These are phyloP conservation scores for Medicago lupulina DNA, from an alignment of 306 rosid genomes.

Conservation along the genomic window DNA sequence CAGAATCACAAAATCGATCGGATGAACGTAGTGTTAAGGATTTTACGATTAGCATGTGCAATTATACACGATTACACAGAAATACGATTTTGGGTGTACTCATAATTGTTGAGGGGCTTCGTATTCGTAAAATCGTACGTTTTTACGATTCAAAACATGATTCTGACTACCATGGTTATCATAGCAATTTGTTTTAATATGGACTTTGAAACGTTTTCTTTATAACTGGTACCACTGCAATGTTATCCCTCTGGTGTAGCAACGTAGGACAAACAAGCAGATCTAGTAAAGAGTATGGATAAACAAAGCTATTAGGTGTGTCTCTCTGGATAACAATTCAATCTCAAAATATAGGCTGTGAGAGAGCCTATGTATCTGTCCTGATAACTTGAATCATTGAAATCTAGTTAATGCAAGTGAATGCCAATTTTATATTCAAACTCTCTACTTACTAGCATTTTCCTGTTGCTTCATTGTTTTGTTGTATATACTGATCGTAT, in stretches of 20 bases:
- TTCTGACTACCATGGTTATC: too few species aligned
- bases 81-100: too few species aligned
- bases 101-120: too few species aligned
- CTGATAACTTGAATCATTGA: too few species aligned
- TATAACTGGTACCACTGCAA: not conserved
- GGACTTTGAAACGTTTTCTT: conserved; percentile 1
- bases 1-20: too few species aligned
- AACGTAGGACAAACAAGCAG: not conserved
- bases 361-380: conserved; percentile 18
- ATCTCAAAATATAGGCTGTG: conserved; percentile 18
- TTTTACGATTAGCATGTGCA: too few species aligned
- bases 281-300: conserved; percentile 6
- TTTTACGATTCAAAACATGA: too few species aligned
- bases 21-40: too few species aligned
- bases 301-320: not conserved
- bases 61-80: too few species aligned
- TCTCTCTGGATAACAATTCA: conserved; percentile 22
- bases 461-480: conserved; percentile 24
- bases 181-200: not conserved
- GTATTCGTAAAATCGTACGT: too few species aligned
- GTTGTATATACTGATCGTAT: not conserved
- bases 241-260: conserved; percentile 2
- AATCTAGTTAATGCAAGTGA: too few species aligned
- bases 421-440: too few species aligned
- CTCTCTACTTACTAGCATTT: not conserved